Base-by-base conservation (phyloP, 176 grass and related monocot species). In the Otatea glauca region DNA sequence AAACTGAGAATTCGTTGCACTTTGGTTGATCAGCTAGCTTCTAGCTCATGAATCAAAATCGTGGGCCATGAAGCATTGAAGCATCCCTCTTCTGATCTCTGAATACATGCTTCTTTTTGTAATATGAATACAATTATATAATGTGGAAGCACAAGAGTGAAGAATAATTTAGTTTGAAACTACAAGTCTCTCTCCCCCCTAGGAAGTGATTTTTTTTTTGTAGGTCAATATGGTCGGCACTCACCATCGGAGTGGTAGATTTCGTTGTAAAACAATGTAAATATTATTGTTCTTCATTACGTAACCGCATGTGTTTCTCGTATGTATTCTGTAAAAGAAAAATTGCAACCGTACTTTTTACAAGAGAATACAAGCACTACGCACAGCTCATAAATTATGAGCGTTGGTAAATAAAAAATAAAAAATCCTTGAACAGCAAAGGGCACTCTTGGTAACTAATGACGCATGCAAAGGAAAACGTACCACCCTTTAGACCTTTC, bases 401-500 rank as follows among this genome's bases (percentile, higher is more conserved):
- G 42, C 42, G 68, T 47, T 25, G 25, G 21, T 4, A n/a, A 9
- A 9, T 0, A 11, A 23, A 23, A 10, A 0, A 23, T 47, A n/a
- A 47, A 71, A 71, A 29, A 29, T 29, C 29, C 29, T 29, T 29
- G 29, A 29, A 29, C 29, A 29, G 29, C 29, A 29, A 29, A 29
- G 29, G 29, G 29, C 29, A 29, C 29, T 29, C 29, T 29, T 29
- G 29, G 29, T 44, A 48, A 9, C 69, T 72, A 7, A 24, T 72
- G 86, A 83, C 74, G 80, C 67, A 32, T 43, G 35, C 80, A 72
- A 83, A 62, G 75, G 54, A 18, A 14, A 71, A 2, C 29, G 29
- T 29, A 29, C 63, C 20, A 62, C 51, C 41, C 53, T 77, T 76
- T 55, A 74, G 21, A 67, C 48, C 87, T 85, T 84, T 84, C 81